A percentile compares a stretch with the other conserved stretches of the same genome.
Evolutionary conservation across 2,329 filamentous ascomycete genomes (phyloP).

Genomic region (Tolypocladium inflatum): DNA sequence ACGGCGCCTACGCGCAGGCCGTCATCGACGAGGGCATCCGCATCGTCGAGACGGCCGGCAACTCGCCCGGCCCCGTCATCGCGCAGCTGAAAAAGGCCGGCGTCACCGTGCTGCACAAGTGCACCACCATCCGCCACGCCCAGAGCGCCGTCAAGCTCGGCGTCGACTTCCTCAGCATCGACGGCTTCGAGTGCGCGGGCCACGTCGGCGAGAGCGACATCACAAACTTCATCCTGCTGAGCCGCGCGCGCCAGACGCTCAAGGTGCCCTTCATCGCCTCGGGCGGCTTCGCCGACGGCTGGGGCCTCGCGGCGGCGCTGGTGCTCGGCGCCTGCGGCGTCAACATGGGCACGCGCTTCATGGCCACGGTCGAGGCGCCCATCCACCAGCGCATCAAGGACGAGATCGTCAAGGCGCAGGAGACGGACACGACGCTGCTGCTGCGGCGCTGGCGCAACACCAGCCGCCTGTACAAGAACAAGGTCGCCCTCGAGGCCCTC

Average conservation of each 20-base stretch:
- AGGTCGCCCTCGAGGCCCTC: slow-evolving; percentile 70
- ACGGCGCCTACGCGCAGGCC: slow-evolving; percentile 81
- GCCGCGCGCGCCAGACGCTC: slow-evolving; percentile 73
- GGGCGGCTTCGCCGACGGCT: slow-evolving; percentile 89
- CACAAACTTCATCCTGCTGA: slow-evolving; percentile 82
- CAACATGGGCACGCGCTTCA: slow-evolving; percentile 98
- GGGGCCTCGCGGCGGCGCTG: slow-evolving; percentile 84
- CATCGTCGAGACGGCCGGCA: slow-evolving; percentile 89
- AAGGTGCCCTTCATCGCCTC: slow-evolving; percentile 89
- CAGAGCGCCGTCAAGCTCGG: slow-evolving; percentile 86
- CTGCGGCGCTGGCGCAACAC: slow-evolving; percentile 92
- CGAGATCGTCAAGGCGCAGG: slow-evolving; percentile 76
- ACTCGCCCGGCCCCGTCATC: slow-evolving; percentile 83
- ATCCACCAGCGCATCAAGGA: slow-evolving; percentile 93
- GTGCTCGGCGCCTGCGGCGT: slow-evolving; percentile 85
- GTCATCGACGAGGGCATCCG: slow-evolving; percentile 88
- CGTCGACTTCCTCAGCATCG: slow-evolving; percentile 93
- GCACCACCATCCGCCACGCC: slow-evolving; percentile 91
- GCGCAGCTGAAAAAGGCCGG: slow-evolving; percentile 73
- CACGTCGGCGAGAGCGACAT: slow-evolving; percentile 84
- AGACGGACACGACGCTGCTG: slow-evolving; percentile 85
- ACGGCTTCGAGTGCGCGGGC: slow-evolving; percentile 93
- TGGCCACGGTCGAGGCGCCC: slow-evolving; percentile 89
- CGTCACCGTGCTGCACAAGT: slow-evolving; percentile 86
- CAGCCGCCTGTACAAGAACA: slow-evolving; percentile 78